These are phyloP conservation scores for Canavalia ensiformis DNA, from an alignment of 306 rosid species.

Conservation along the genomic window DNA sequence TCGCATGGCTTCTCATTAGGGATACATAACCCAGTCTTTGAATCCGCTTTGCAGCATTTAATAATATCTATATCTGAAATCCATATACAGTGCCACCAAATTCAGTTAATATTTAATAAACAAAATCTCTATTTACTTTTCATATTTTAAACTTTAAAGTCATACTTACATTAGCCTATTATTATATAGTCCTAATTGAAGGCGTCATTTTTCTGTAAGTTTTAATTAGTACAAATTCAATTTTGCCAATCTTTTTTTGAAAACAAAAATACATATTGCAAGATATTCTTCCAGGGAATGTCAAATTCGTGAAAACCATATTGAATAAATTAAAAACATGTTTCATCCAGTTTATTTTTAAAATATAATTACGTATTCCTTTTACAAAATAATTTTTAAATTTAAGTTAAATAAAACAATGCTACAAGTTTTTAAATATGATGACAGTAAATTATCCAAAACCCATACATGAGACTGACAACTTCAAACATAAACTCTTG, in stretches of 20 bases:
- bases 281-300: background rate
- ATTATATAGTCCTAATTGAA: background rate
- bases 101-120: constrained; percentile 10
- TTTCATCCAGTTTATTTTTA: too few relatives aligned
- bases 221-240: background rate
- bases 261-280: background rate
- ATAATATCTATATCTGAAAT: constrained; percentile 30
- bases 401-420: too few relatives aligned
- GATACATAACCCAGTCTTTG: constrained; percentile 41
- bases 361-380: too few relatives aligned
- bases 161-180: background rate
- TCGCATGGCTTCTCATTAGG: constrained; percentile 42
- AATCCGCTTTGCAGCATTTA: constrained; percentile 49
- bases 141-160: background rate
- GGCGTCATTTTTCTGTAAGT: background rate
- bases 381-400: too few relatives aligned
- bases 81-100: constrained; percentile 10
- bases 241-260: background rate
- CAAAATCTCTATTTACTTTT: background rate
- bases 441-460: too few relatives aligned
- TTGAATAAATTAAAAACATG: background rate
- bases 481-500: background rate
- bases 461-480: too few relatives aligned
- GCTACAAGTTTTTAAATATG: too few relatives aligned
- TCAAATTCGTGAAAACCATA: background rate